Percentiles rank a stretch among this genome's conserved stretches.
phyloP scores from a whole-genome alignment of 2,329 filamentous ascomycete genomes.

The Colletotrichum sp. region DNA sequence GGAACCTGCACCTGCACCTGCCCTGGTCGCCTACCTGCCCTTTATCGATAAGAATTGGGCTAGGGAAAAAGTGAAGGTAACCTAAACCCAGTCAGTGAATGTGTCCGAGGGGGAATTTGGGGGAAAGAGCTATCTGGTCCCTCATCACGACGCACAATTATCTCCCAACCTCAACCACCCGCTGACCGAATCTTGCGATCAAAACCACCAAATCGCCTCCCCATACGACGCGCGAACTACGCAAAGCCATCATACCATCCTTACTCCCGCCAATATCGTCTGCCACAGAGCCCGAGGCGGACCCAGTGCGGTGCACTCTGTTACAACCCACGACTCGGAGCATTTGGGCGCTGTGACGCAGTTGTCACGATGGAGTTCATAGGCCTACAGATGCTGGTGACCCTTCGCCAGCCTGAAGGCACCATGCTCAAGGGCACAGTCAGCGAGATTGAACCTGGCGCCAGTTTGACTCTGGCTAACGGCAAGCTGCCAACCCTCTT shows the following conservation, averaged over 20 bases:
- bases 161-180: neutral
- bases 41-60: conserved; percentile 18
- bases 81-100: conserved; percentile 10
- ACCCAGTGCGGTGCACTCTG: neutral
- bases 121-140: conserved; percentile 8
- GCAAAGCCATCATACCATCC: neutral
- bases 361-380: conserved; percentile 69
- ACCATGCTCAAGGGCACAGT: conserved; percentile 74
- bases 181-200: neutral
- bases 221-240: neutral
- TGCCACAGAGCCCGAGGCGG: neutral
- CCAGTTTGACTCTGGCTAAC: conserved; percentile 73
- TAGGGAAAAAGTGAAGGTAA: conserved; percentile 19
- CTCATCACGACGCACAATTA: conserved; percentile 4
- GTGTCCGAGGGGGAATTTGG: conserved; percentile 9
- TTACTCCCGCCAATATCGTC: neutral
- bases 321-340: neutral
- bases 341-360: conserved; percentile 10
- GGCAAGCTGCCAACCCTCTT: conserved; percentile 52
- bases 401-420: conserved; percentile 68
- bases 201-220: neutral
- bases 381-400: conserved; percentile 77
- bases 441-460: conserved; percentile 68
- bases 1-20: conserved; percentile 5
- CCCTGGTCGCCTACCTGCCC: neutral